Conservation (phyloP, 768 basidiomycete species). For the Auricularia auricula-judae region DNA sequence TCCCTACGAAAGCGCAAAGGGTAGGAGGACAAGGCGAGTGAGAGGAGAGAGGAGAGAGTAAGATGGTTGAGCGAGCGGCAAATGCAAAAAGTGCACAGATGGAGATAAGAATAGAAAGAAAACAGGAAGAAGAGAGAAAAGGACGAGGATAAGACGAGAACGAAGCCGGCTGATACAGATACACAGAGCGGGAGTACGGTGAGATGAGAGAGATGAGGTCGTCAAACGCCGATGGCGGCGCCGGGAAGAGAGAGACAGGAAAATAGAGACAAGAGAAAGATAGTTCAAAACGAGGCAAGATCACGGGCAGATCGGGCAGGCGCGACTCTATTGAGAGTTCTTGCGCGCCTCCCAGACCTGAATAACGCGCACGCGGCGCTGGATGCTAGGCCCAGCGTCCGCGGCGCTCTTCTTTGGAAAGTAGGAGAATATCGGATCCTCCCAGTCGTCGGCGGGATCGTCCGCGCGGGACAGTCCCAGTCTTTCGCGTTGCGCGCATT, state of each 20-base stretch:
- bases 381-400: not conserved
- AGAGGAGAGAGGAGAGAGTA: not conserved
- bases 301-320: not conserved
- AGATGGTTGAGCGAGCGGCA: not conserved
- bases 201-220: not conserved
- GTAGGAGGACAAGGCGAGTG: not conserved
- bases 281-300: not conserved
- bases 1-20: not conserved
- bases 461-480: not conserved
- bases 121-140: not conserved
- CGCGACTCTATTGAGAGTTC: not conserved
- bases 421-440: not conserved
- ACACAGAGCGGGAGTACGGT: not conserved
- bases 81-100: not conserved
- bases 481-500: not conserved
- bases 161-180: not conserved
- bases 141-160: not conserved
- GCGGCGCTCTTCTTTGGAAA: not conserved
- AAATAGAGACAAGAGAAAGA: not conserved
- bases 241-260: not conserved
- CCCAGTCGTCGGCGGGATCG: not conserved
- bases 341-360: not conserved
- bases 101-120: not conserved
- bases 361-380: not conserved
- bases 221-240: not conserved